Evolutionary conservation across 495 filamentous ascomycete genomes (phyloP).

Genomic region (Aspergillus asperescens): DNA sequence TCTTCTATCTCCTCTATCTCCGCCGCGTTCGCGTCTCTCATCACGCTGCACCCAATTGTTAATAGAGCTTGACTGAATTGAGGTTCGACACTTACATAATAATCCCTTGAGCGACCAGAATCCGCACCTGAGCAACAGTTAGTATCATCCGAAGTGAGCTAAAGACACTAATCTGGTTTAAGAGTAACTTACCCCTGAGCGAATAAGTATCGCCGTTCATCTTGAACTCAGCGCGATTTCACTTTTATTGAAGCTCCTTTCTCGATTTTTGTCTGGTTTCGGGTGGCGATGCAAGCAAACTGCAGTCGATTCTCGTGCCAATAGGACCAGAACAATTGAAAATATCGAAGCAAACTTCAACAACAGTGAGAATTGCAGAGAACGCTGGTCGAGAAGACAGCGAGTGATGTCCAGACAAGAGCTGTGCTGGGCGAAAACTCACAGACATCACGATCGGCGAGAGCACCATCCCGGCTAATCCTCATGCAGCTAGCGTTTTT

Average conservation of each 20-base stretch:
- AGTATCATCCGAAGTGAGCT: not conserved
- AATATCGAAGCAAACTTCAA: not conserved
- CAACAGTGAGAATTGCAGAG: not conserved
- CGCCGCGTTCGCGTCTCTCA: conserved; percentile 46
- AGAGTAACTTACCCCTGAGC: conserved; percentile 58
- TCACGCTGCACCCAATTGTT: conserved; percentile 40
- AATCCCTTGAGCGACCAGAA: conserved; percentile 66
- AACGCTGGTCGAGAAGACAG: conserved; percentile 1
- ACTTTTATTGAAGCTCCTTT: conserved; percentile 8
- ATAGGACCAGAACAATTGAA: not conserved
- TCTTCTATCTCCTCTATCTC: conserved; percentile 55
- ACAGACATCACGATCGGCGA: conserved; percentile 21
- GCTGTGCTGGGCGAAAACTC: conserved; percentile 24
- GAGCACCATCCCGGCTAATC: conserved; percentile 12
- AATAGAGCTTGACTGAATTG: not conserved
- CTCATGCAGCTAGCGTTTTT: conserved; percentile 14
- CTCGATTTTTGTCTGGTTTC: not conserved
- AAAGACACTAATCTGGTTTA: conserved; percentile 4
- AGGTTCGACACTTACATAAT: conserved; percentile 51
- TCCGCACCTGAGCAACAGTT: conserved; percentile 42
- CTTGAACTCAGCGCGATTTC: conserved; percentile 30
- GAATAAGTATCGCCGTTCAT: conserved; percentile 91
- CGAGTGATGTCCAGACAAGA: conserved; percentile 1
- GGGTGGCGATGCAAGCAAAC: not conserved
- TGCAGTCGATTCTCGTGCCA: not conserved